A percentile compares a stretch with the other conserved stretches of the same genome.
Conservation (phyloP, 345 rosid species). For the Euphorbia lathyris region DNA sequence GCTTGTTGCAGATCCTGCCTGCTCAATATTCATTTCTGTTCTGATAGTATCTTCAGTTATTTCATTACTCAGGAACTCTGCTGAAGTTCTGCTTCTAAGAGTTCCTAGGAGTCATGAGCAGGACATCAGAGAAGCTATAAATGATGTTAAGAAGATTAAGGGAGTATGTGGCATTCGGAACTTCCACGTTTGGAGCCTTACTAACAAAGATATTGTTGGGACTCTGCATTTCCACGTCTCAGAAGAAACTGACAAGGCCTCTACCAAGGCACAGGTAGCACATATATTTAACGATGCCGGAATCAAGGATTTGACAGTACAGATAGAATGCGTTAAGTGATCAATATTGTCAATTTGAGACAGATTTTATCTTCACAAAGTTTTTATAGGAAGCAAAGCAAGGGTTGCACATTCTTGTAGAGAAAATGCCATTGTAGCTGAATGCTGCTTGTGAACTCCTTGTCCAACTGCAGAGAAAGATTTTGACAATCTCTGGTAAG, state of each 20-base stretch:
- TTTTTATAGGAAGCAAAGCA: not conserved
- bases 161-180: slow-evolving; percentile 65
- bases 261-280: slow-evolving; percentile 54
- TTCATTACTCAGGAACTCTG: slow-evolving; percentile 87
- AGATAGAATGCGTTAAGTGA: slow-evolving; percentile 53
- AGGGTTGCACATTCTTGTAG: not conserved
- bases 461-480: no score
- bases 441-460: not conserved
- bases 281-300: slow-evolving; percentile 67
- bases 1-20: slow-evolving; percentile 96
- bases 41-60: slow-evolving; percentile 85
- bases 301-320: slow-evolving; percentile 79
- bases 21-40: slow-evolving; percentile 87
- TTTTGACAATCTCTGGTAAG: not conserved
- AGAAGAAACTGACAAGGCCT: slow-evolving; percentile 52
- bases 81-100: slow-evolving; percentile 82
- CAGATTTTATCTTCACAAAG: not conserved
- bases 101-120: slow-evolving; percentile 73
- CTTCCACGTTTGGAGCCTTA: slow-evolving; percentile 85
- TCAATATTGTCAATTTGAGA: not conserved
- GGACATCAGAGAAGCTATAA: slow-evolving; percentile 51
- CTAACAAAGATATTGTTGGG: slow-evolving; percentile 78
- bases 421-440: not conserved
- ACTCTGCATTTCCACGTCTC: slow-evolving; percentile 72
- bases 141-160: slow-evolving; percentile 46